Base-by-base conservation (phyloP, 2,329 filamentous ascomycete species). In the Elsinoe perseae region DNA sequence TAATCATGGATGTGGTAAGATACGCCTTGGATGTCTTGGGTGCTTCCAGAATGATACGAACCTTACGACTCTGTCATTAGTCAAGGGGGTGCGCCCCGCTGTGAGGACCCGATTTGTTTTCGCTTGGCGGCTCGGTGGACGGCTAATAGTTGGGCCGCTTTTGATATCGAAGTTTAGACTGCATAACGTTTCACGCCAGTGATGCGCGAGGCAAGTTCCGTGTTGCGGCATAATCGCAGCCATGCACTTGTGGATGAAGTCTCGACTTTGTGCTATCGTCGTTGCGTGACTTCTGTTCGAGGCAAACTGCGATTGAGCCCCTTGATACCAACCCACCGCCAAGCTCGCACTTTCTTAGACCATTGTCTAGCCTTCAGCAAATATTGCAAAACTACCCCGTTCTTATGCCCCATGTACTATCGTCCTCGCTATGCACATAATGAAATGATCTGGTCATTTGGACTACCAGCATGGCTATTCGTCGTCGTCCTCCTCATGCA, bases 401-500 rank as follows among this genome's bases (percentile, higher is more conserved):
- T n/a, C n/a, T 1, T 16, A 8, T 23, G 9, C 38, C 20, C 21
- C 16, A 7, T 5, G 7, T 25, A 12, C 23, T n/a, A 14, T 12
- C 2, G n/a, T 21, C 40, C 7, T 1, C 40, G 40, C 40, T 44
- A 44, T 44, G 40, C 40, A 44, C n/a, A 44, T 2, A 23, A 44
- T 20, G 2, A 38, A 38, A 38, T 44, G 2, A 14, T 12, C 6
- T 36, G 32, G 32, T 7, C 28, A 30, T 14, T 14, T 14, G 20
- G 9, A 12, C 40, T 27, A 4, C 9, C 25, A 23, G n/a, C 34
- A 12, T 25, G 21, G 23, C 21, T 44, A 65, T 25, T 61, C 62
- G 14, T 58, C 60, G 1, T 61, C 64, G 3, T 60, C 66, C 12
- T 65, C 63, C 16, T 62, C 61, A 8, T 63, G 60, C 2, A 55